phyloP scores from a whole-genome alignment of 345 rosid species.

The Murraya koenigii region DNA sequence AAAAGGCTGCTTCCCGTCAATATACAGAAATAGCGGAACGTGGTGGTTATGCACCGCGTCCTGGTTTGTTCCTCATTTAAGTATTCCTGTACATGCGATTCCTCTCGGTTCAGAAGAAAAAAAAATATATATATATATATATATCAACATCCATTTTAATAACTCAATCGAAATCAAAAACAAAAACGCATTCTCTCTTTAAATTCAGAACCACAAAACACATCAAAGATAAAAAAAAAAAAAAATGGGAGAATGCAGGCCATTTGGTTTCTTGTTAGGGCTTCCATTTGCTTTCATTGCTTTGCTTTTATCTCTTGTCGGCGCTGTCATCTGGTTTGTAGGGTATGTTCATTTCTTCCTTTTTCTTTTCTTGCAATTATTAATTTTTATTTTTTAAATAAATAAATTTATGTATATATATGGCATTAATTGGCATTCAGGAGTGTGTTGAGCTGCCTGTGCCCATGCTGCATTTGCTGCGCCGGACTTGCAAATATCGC shows the following conservation, averaged over 20 bases:
- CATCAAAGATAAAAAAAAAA: background rate
- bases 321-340: conserved; percentile 69
- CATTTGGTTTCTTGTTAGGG: conserved; percentile 75
- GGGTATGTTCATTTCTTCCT: conserved; percentile 41
- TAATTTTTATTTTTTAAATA: background rate
- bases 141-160: too few species aligned
- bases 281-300: conserved; percentile 80
- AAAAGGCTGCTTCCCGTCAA: conserved; percentile 9
- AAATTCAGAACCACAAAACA: background rate
- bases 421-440: conserved; percentile 30
- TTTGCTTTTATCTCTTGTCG: conserved; percentile 55
- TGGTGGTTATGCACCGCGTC: conserved; percentile 13
- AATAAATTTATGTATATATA: too few species aligned
- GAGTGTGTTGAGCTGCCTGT: conserved; percentile 69
- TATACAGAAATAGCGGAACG: background rate
- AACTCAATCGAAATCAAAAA: too few species aligned
- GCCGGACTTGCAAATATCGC: conserved; percentile 72
- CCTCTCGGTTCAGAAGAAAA: too few species aligned
- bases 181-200: background rate
- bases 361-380: too few species aligned
- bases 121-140: too few species aligned
- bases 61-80: too few species aligned
- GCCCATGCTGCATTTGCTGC: conserved; percentile 78
- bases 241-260: conserved; percentile 45
- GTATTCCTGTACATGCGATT: too few species aligned